Evolutionary conservation across 305 asterid species (phyloP).

Genomic region (Nicotiana rustica): DNA sequence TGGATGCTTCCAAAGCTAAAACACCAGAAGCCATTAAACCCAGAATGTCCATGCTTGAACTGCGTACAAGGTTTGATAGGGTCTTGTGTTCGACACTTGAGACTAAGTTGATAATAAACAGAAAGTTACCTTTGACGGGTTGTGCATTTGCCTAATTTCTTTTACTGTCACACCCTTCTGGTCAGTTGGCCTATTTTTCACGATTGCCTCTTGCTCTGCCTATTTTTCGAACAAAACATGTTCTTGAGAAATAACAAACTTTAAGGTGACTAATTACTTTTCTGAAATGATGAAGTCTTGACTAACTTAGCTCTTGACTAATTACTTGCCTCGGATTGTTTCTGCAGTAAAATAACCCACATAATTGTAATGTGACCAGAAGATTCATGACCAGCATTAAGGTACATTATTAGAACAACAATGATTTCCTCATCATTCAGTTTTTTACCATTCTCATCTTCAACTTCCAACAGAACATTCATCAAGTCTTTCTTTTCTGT

Average conservation of each 20-base stretch:
- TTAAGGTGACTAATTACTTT: background rate
- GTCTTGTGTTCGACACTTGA: background rate
- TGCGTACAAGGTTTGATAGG: background rate
- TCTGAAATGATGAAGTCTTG: background rate
- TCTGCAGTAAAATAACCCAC: slow-evolving; percentile 68
- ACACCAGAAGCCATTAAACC: background rate
- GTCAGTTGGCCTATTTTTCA: slow-evolving; percentile 55
- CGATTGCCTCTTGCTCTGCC: slow-evolving; percentile 81
- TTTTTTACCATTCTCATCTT: slow-evolving; percentile 61
- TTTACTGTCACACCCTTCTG: slow-evolving; percentile 64
- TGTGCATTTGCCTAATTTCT: slow-evolving; percentile 71
- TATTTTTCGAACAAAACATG: slow-evolving; percentile 34
- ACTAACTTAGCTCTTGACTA: slow-evolving; percentile 61
- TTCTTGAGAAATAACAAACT: background rate
- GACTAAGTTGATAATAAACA: background rate
- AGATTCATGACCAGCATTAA: slow-evolving; percentile 95
- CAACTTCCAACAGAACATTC: slow-evolving; percentile 65
- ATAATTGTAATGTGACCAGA: slow-evolving; percentile 69
- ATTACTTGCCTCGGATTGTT: slow-evolving; percentile 53
- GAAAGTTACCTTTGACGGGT: slow-evolving; percentile 61
- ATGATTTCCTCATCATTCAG: slow-evolving; percentile 77
- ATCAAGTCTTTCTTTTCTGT: slow-evolving; percentile 66
- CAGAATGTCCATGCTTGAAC: background rate
- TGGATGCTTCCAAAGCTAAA: background rate
- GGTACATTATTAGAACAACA: slow-evolving; percentile 74